Conservation (phyloP, 768 basidiomycete species). For the Phaffia tasmanica region DNA sequence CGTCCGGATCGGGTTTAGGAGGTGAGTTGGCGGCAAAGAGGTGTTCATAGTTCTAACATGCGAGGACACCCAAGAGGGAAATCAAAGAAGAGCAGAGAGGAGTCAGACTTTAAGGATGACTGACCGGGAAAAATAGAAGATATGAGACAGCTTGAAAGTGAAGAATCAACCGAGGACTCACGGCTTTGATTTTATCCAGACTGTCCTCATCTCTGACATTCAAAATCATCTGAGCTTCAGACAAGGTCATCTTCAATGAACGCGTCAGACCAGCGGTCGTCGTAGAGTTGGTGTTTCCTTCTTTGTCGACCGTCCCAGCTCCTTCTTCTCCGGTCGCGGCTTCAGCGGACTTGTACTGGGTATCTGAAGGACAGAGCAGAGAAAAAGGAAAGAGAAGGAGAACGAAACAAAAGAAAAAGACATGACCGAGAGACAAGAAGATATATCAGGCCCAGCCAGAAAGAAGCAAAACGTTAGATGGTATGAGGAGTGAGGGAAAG, state of each 20-base stretch:
- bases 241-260: constrained; percentile 81
- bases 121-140: not conserved
- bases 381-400: not conserved
- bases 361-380: constrained; percentile 47
- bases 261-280: constrained; percentile 67
- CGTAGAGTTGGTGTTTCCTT: constrained; percentile 51
- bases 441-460: not conserved
- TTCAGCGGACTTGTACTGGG: constrained; percentile 55
- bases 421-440: not conserved
- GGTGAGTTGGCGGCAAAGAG: constrained; percentile 82
- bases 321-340: constrained; percentile 61
- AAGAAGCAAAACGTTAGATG: not conserved
- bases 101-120: not conserved
- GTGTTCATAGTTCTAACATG: constrained; percentile 71
- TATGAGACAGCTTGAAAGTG: not conserved
- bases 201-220: constrained; percentile 68
- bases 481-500: not conserved
- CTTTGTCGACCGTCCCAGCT: constrained; percentile 49
- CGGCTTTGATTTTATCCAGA: constrained; percentile 62
- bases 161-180: constrained; percentile 35
- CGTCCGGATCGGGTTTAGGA: constrained; percentile 41
- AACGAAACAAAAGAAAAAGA: constrained; percentile 20
- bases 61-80: not conserved
- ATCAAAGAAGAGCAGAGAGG: not conserved
- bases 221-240: constrained; percentile 86